phyloP scores from a whole-genome alignment of 495 filamentous ascomycete species.

The Penicillium dipodomyicola region DNA sequence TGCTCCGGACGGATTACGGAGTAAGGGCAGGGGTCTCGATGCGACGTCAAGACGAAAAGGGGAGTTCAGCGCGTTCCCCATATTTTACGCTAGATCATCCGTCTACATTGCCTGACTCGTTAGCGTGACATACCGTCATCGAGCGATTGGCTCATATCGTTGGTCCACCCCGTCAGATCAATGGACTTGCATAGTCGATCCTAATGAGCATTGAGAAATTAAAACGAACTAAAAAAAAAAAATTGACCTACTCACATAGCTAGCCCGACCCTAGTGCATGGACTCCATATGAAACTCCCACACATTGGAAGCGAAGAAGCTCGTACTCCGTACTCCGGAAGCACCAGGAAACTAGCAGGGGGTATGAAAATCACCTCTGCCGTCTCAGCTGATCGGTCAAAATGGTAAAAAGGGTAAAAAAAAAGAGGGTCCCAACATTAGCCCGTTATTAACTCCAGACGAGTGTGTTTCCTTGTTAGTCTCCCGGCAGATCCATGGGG shows the following conservation, averaged over 20 bases:
- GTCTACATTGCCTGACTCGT: conserved; percentile 6
- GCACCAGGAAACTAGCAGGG: conserved; percentile 26
- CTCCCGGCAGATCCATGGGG: conserved; percentile 24
- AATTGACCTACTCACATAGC: not conserved
- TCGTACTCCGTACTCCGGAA: conserved; percentile 2
- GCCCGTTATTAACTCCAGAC: conserved; percentile 8
- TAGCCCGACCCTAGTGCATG: not conserved
- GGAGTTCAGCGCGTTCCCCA: conserved; percentile 1
- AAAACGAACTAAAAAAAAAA: not conserved
- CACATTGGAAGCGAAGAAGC: not conserved
- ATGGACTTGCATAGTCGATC: conserved; percentile 11
- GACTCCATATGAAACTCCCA: not conserved
- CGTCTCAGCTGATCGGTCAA: conserved; percentile 23
- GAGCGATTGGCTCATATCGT: conserved; percentile 3
- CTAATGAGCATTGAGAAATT: not conserved
- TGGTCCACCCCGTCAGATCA: conserved; percentile 1
- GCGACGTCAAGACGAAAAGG: not conserved
- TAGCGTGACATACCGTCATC: conserved; percentile 1
- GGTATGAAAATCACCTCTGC: conserved; percentile 22
- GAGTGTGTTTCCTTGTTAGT: conserved; percentile 24
- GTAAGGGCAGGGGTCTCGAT: not conserved
- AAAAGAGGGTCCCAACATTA: not conserved
- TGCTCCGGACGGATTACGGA: too few species aligned
- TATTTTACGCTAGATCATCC: conserved; percentile 4
- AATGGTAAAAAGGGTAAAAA: conserved; percentile 9